Evolutionary conservation across 164 flowering plant species (phyloP).

Genomic region (Amborella trichopoda): DNA sequence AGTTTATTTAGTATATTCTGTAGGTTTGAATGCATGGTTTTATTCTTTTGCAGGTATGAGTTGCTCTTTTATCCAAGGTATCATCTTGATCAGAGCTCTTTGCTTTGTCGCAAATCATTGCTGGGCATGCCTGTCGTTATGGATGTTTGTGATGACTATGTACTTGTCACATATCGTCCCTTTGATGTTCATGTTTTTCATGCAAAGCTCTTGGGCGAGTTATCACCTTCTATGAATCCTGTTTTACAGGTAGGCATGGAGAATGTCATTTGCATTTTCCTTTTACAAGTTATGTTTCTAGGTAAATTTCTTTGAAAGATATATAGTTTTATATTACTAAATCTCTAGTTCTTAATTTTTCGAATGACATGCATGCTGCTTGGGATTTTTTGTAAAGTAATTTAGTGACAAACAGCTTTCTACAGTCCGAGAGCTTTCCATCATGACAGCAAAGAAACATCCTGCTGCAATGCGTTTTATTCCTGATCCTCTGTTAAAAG

Average conservation of each 20-base stretch:
- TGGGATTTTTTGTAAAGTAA: slow-evolving; percentile 72
- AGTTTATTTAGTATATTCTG: too few species aligned
- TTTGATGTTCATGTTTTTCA: slow-evolving; percentile 90
- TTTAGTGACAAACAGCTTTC: slow-evolving; percentile 99
- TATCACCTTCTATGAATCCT: slow-evolving; percentile 71
- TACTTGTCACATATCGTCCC: slow-evolving; percentile 88
- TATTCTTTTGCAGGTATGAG: slow-evolving; percentile 73
- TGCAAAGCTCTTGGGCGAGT: slow-evolving; percentile 61
- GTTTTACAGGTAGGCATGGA: slow-evolving; percentile 57
- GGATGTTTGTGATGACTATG: slow-evolving; percentile 87
- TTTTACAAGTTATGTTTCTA: background rate
- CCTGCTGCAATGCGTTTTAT: slow-evolving; percentile 94
- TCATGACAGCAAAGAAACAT: slow-evolving; percentile 95
- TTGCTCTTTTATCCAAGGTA: slow-evolving; percentile 95
- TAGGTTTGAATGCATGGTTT: too few species aligned
- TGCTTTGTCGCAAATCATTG: slow-evolving; percentile 71
- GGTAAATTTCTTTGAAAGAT: background rate
- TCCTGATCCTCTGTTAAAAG: slow-evolving; percentile 62
- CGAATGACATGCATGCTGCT: background rate
- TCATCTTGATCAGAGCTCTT: slow-evolving; percentile 94
- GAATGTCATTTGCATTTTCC: background rate
- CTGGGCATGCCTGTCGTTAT: slow-evolving; percentile 88
- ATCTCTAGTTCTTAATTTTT: background rate
- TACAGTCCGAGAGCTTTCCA: slow-evolving; percentile 98
- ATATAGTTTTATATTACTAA: background rate